These are phyloP conservation scores for Cordyceps cicadae DNA, from an alignment of 2,329 filamentous ascomycete species.

Conservation along the genomic window DNA sequence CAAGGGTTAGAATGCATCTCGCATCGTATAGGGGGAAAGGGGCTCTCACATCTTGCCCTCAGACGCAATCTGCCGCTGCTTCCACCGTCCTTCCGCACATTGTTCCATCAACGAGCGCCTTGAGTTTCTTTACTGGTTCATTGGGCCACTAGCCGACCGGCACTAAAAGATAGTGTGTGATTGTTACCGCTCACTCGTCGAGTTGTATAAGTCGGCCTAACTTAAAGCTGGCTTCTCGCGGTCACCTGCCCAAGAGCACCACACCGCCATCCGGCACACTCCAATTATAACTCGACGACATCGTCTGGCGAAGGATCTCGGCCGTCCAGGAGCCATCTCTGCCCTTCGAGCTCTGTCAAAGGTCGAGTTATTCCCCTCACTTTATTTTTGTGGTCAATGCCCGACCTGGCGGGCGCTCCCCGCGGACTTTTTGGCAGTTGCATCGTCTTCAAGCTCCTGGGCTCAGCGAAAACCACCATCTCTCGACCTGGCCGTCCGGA, in stretches of 20 bases:
- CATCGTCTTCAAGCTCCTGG: not conserved
- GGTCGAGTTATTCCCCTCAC: not conserved
- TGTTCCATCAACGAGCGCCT: slow-evolving; percentile 7
- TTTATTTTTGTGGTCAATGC: slow-evolving; percentile 2
- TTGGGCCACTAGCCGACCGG: slow-evolving; percentile 10
- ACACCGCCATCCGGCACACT: slow-evolving; percentile 11
- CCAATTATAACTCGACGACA: slow-evolving; percentile 8
- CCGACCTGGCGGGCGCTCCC: slow-evolving; percentile 9
- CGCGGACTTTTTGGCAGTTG: slow-evolving; percentile 5
- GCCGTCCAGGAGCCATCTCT: slow-evolving; percentile 1
- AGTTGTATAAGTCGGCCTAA: slow-evolving; percentile 12
- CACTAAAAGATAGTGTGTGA: slow-evolving; percentile 12
- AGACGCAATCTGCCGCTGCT: slow-evolving; percentile 3
- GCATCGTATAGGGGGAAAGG: not conserved
- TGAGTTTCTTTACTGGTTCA: slow-evolving; percentile 8
- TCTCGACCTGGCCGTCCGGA: not conserved
- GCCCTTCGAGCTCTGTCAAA: not conserved
- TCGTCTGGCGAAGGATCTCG: not conserved
- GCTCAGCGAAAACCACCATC: not conserved
- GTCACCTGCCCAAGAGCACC: slow-evolving; percentile 10
- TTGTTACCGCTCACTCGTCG: slow-evolving; percentile 10
- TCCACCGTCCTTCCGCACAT: slow-evolving; percentile 3
- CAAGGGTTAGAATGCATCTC: not conserved
- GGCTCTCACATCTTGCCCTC: not conserved
- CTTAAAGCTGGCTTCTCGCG: slow-evolving; percentile 5